Conservation (phyloP, 129 eudicot genomes). For the Tanacetum coccineum region DNA sequence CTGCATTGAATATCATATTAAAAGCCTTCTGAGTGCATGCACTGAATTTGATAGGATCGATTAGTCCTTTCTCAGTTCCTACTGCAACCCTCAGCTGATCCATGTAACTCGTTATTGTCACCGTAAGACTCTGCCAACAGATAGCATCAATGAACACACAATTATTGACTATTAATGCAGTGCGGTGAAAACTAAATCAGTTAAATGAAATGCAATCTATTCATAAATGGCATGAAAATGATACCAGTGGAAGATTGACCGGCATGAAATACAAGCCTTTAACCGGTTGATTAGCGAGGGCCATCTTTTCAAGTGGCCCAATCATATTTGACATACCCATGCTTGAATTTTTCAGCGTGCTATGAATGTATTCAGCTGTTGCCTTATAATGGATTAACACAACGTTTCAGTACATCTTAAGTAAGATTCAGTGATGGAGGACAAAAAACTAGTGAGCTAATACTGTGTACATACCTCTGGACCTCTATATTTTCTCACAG, state of each 20-base stretch:
- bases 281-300: conserved; percentile 41
- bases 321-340: conserved; percentile 42
- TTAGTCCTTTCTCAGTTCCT: conserved; percentile 41
- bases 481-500: conserved; percentile 54
- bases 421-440: too few species aligned
- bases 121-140: conserved; percentile 37
- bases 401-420: neutral
- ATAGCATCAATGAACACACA: neutral
- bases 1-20: too few species aligned
- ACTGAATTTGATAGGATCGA: conserved; percentile 29
- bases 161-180: neutral
- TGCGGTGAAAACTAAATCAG: neutral
- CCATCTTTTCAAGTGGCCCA: conserved; percentile 50
- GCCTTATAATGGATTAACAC: conserved; percentile 26
- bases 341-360: conserved; percentile 42
- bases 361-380: conserved; percentile 35
- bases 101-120: conserved; percentile 49
- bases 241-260: conserved; percentile 43
- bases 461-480: conserved; percentile 51
- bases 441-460: neutral
- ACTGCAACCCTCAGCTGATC: conserved; percentile 41
- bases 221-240: neutral
- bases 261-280: conserved; percentile 51
- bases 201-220: neutral
- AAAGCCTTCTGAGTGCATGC: too few species aligned